These are phyloP conservation scores for Backusella circina DNA, from an alignment of 192 early-diverging fungal species.

Conservation along the genomic window DNA sequence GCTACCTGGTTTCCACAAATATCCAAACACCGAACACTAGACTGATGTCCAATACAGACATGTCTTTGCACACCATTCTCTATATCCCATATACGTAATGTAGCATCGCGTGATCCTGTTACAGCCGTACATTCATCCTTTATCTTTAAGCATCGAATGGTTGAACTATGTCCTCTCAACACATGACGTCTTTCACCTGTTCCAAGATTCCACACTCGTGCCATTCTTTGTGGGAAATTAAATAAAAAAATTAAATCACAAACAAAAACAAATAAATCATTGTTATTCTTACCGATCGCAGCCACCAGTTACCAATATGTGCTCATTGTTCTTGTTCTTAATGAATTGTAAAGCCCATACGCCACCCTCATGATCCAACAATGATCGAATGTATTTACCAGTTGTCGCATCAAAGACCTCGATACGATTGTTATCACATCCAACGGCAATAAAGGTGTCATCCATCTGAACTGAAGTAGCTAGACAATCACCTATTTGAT, in stretches of 20 bases:
- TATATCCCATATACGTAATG: conserved; percentile 91
- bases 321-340: conserved; percentile 38
- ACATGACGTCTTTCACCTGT: conserved; percentile 82
- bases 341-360: conserved; percentile 93
- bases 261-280: not conserved
- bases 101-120: conserved; percentile 94
- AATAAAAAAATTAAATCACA: conserved; percentile 2
- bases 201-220: conserved; percentile 94
- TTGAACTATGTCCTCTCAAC: conserved; percentile 93
- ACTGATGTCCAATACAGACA: conserved; percentile 80
- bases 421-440: conserved; percentile 91
- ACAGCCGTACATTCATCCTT: conserved; percentile 61
- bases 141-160: conserved; percentile 92
- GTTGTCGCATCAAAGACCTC: conserved; percentile 86
- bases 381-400: conserved; percentile 64
- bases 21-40: conserved; percentile 90
- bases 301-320: conserved; percentile 87
- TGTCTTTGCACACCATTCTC: conserved; percentile 61
- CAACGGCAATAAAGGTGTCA: conserved; percentile 89
- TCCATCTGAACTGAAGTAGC: conserved; percentile 98
- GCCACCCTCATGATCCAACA: conserved; percentile 89
- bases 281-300: conserved; percentile 76
- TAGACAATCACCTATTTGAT: conserved; percentile 54
- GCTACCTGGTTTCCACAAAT: conserved; percentile 78
- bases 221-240: conserved; percentile 40